Conservation (phyloP, 139 green algal species). For the Chlorella ohadii region DNA sequence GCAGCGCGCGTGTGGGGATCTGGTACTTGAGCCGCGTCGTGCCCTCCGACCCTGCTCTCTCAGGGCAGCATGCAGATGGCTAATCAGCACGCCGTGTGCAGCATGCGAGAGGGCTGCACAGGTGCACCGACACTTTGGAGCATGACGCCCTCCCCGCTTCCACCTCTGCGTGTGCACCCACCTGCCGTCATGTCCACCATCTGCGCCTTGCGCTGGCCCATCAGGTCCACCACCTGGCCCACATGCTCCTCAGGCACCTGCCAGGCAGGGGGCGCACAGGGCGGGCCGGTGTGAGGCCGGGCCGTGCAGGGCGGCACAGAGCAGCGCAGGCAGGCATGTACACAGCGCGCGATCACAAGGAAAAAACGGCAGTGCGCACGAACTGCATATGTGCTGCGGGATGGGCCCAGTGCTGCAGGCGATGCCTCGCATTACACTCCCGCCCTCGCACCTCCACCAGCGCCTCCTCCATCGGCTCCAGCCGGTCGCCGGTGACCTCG, state of each 20-base stretch:
- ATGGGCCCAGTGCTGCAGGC: no score
- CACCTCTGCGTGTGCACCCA: background rate
- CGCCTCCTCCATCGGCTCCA: conserved; percentile 96
- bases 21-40: conserved; percentile 82
- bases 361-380: no score
- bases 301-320: no score
- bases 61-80: background rate
- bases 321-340: background rate
- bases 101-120: no score
- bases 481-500: conserved; percentile 58
- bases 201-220: conserved; percentile 91
- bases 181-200: conserved; percentile 90
- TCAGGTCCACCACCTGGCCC: conserved; percentile 88
- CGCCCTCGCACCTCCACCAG: conserved; percentile 83
- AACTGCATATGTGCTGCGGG: no score
- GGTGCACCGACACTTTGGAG: no score
- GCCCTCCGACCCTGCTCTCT: conserved; percentile 42
- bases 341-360: no score
- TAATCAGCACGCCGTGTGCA: background rate
- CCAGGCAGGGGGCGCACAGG: background rate
- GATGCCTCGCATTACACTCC: no score
- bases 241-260: conserved; percentile 84
- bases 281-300: no score
- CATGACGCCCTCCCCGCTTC: no score
- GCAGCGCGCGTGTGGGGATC: conserved; percentile 94